phyloP scores from a whole-genome alignment of 1,139 yeast species.

The Kazachstania sp. region DNA sequence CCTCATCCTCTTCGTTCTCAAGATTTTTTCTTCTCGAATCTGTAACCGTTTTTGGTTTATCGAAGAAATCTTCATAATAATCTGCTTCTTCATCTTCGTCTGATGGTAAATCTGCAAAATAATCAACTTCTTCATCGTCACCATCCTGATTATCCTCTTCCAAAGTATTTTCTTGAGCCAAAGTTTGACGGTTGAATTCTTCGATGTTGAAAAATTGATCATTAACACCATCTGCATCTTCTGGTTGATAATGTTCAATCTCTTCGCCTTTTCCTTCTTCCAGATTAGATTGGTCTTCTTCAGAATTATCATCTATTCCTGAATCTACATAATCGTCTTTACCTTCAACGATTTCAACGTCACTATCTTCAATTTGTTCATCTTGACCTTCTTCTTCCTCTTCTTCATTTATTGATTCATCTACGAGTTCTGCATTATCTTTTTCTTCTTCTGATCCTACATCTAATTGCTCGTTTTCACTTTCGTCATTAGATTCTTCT shows the following conservation, averaged over 20 bases:
- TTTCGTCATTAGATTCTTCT: slow-evolving; percentile 23
- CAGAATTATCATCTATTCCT: slow-evolving; percentile 11
- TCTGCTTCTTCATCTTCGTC: slow-evolving; percentile 62
- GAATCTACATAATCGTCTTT: slow-evolving; percentile 15
- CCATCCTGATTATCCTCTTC: slow-evolving; percentile 34
- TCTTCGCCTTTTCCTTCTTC: slow-evolving; percentile 16
- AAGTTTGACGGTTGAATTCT: slow-evolving; percentile 72
- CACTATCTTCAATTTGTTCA: slow-evolving; percentile 14
- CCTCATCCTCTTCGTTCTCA: slow-evolving; percentile 35
- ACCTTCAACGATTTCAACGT: slow-evolving; percentile 13
- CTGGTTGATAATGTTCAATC: slow-evolving; percentile 14
- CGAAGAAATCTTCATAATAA: slow-evolving; percentile 69
- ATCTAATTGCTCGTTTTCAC: slow-evolving; percentile 19
- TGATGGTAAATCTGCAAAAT: slow-evolving; percentile 50
- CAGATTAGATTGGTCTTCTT: slow-evolving; percentile 14
- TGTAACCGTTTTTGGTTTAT: slow-evolving; percentile 35
- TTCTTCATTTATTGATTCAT: slow-evolving; percentile 11
- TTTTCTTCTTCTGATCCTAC: slow-evolving; percentile 19
- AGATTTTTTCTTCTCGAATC: slow-evolving; percentile 20
- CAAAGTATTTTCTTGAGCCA: slow-evolving; percentile 55
- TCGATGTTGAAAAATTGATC: slow-evolving; percentile 83
- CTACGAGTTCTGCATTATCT: slow-evolving; percentile 3
- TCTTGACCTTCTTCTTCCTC: slow-evolving; percentile 14
- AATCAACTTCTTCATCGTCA: slow-evolving; percentile 53
- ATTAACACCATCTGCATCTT: slow-evolving; percentile 51